Base-by-base conservation (phyloP, 225 moss, liverwort and hornwort species). In the Neckera pumila region DNA sequence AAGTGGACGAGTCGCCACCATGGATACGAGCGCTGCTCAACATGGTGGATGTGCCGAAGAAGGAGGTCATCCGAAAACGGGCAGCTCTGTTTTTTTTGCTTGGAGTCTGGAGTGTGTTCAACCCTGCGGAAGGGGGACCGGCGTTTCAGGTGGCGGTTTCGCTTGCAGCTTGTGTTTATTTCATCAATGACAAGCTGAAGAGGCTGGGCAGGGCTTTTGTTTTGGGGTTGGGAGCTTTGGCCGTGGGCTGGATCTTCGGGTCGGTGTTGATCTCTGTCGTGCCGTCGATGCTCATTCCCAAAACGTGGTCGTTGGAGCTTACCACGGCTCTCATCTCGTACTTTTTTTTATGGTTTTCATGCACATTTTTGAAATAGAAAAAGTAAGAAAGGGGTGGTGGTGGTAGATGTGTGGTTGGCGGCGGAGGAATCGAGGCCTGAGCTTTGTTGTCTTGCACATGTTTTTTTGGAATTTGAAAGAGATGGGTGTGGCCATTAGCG, bases 91-190 rank as follows among this genome's bases (percentile, higher is more conserved):
- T 96, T 87, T 87, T 94, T 13, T 85, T 98, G 7, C 95, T 98
- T 13, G 96, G 94, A 47, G 93, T 97, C 9, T 98, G 98, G 98
- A 98, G 98, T 79, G 95, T 96, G 23, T 94, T 98, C 89, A 96
- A 98, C 66, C 95, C 96, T 76, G 96, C 98, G 10, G 96, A 96
- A 54, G 96, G 96, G 38, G 98, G 98, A 27, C 98, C 98, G 17
- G 98, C 98, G n/a, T 98, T 98, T 85, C 98, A 98, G 93, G 97
- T 98, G 76, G 97, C 97, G 7, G 97, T 98, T 9, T 96, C 97
- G n/a, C 92, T 98, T 28, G 97, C 94, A 20, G 96, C 96, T 59
- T 97, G 97, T 93, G 94, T 96, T 22, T 97, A 94, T 79, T 97
- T 97, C 84, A 94, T 97, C 83, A 97, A 97, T 47, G 96, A 95